Evolutionary conservation across 225 moss, liverwort and hornwort genomes (phyloP).

Genomic region (Neckera pumila): DNA sequence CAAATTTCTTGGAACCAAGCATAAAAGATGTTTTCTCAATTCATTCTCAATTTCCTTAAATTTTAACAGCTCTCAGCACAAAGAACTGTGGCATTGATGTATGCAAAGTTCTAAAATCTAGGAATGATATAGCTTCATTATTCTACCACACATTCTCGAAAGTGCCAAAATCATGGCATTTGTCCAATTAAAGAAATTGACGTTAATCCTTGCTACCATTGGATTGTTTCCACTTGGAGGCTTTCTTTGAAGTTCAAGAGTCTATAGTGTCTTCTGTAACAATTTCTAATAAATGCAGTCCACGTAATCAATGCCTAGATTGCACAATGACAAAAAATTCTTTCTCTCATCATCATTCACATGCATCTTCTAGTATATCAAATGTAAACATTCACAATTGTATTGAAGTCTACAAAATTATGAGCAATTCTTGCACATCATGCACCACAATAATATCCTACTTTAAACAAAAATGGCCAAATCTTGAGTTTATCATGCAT

Average conservation of each 20-base stretch:
- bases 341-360: neutral
- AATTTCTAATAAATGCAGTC: neutral
- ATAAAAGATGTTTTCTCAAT: neutral
- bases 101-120: neutral
- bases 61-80: neutral
- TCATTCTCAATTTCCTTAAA: neutral
- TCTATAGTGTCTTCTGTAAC: rapidly evolving
- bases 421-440: too few relatives aligned
- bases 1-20: neutral
- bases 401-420: neutral
- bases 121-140: neutral
- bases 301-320: too few relatives aligned
- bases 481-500: too few relatives aligned
- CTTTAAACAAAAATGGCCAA: too few relatives aligned
- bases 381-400: neutral
- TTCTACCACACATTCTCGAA: rapidly evolving
- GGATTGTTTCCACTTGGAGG: rapidly evolving
- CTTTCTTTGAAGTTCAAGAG: neutral
- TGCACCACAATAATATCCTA: too few relatives aligned
- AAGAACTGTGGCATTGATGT: neutral
- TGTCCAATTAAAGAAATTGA: neutral
- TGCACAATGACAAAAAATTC: neutral
- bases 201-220: rapidly evolving
- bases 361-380: neutral
- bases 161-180: neutral